These are phyloP conservation scores for Glonium stellatum DNA, from an alignment of 495 filamentous ascomycete genomes.

Conservation along the genomic window DNA sequence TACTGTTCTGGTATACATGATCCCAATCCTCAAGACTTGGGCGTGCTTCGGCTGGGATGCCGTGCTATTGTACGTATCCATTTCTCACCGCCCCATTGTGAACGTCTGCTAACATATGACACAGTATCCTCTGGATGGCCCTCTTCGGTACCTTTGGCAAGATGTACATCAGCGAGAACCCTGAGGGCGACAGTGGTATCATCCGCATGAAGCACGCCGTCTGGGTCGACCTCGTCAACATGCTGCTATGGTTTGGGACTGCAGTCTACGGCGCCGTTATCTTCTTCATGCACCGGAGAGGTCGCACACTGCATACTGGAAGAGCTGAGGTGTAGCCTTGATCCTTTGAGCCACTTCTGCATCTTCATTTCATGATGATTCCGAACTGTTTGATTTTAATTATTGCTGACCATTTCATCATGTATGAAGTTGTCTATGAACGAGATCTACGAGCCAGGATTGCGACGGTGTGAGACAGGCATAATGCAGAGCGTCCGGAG, in stretches of 20 bases:
- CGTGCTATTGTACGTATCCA: slow-evolving; percentile 46
- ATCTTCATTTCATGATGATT: too few relatives aligned
- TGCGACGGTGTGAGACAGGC: not conserved
- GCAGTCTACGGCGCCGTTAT: slow-evolving; percentile 28
- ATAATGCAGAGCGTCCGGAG: not conserved
- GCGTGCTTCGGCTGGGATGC: slow-evolving; percentile 60
- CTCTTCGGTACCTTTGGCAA: slow-evolving; percentile 78
- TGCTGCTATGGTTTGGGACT: slow-evolving; percentile 63
- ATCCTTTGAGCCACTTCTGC: not conserved
- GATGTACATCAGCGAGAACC: slow-evolving; percentile 64
- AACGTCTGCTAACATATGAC: not conserved
- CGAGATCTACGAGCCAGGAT: not conserved
- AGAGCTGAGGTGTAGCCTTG: slow-evolving; percentile 1
- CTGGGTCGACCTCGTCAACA: slow-evolving; percentile 71
- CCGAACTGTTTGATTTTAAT: not conserved
- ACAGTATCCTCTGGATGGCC: slow-evolving; percentile 61
- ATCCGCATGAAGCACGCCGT: slow-evolving; percentile 78
- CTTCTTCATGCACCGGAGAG: slow-evolving; percentile 14
- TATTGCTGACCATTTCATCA: not conserved
- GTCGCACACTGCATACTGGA: slow-evolving; percentile 23
- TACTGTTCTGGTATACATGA: slow-evolving; percentile 53
- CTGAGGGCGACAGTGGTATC: slow-evolving; percentile 53
- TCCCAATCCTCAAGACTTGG: slow-evolving; percentile 54
- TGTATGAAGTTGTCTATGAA: not conserved
- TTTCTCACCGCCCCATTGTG: not conserved